These are phyloP conservation scores for Polychaeton citri DNA, from an alignment of 2,329 filamentous ascomycete genomes.

Conservation along the genomic window DNA sequence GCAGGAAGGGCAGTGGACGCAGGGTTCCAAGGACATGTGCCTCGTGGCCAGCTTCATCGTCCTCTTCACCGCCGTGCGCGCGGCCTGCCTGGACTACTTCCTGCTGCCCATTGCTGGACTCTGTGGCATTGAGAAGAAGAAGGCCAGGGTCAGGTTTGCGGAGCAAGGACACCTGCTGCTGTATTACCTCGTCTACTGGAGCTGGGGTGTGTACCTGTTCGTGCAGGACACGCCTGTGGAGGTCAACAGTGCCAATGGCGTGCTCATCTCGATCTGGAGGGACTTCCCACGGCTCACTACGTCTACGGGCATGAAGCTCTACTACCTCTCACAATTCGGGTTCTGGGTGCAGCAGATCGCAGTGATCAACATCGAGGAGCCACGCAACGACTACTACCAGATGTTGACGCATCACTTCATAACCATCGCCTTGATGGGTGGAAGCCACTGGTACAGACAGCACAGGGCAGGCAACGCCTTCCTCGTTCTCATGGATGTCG, in stretches of 20 bases:
- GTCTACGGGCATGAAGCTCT: conserved; percentile 64
- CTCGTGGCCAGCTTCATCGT: conserved; percentile 68
- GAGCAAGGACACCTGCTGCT: conserved; percentile 87
- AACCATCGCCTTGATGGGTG: conserved; percentile 66
- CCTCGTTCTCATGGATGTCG: conserved; percentile 83
- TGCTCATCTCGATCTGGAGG: conserved; percentile 51
- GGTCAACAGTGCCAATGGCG: conserved; percentile 7
- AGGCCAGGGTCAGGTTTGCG: conserved; percentile 65
- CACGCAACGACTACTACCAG: conserved; percentile 87
- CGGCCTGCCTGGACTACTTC: conserved; percentile 74
- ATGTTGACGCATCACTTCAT: conserved; percentile 94
- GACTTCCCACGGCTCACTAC: conserved; percentile 72
- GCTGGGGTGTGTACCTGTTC: conserved; percentile 57
- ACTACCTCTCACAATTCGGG: conserved; percentile 77
- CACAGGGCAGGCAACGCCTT: conserved; percentile 82
- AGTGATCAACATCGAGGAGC: conserved; percentile 87
- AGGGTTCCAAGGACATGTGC: conserved; percentile 67
- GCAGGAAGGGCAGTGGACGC: conserved; percentile 41
- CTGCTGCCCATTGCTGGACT: conserved; percentile 63
- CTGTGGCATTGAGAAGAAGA: conserved; percentile 61
- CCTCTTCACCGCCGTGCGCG: conserved; percentile 75
- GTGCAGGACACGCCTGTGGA: conserved; percentile 14
- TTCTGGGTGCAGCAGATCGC: conserved; percentile 94
- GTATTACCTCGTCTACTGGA: conserved; percentile 74
- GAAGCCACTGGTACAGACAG: conserved; percentile 76